A percentile compares a stretch with the other conserved stretches of the same genome.
Conservation (phyloP, 202 grass and related monocot genomes). For the Thinopyrum obtusiflorum region DNA sequence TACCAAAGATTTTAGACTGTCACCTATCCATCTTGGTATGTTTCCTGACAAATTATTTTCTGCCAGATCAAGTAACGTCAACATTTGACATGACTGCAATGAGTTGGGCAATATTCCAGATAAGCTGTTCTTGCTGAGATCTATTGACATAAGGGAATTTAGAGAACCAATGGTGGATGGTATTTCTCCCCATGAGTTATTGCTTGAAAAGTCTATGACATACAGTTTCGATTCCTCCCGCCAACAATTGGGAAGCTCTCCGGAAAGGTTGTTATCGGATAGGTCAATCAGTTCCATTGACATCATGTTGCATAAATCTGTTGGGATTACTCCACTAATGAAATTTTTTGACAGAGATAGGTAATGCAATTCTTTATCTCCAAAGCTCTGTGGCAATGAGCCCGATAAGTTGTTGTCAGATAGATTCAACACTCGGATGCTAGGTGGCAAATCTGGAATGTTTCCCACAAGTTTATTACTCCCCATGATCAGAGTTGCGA, state of each 20-base stretch:
- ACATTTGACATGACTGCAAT: neutral
- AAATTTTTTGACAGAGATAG: conserved; percentile 13
- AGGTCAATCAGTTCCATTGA: conserved; percentile 29
- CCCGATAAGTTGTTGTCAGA: conserved; percentile 27
- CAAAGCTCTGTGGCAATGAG: neutral
- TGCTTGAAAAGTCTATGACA: conserved; percentile 30
- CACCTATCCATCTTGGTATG: conserved; percentile 51
- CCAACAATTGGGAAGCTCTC: conserved; percentile 36
- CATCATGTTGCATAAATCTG: conserved; percentile 30
- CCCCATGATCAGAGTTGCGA: conserved; percentile 9
- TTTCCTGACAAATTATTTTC: conserved; percentile 43
- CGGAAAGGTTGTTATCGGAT: conserved; percentile 42
- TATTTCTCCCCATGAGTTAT: conserved; percentile 41
- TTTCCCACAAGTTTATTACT: conserved; percentile 34
- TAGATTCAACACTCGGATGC: no score
- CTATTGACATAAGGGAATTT: neutral
- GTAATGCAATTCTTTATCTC: neutral
- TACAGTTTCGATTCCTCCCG: fast-evolving
- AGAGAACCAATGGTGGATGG: conserved; percentile 22
- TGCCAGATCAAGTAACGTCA: conserved; percentile 31
- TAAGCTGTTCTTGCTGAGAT: conserved; percentile 31
- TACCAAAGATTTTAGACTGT: neutral
- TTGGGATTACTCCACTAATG: conserved; percentile 30
- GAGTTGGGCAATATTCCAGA: conserved; percentile 27
- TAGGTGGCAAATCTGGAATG: conserved; percentile 24